A percentile compares a stretch with the other conserved stretches of the same genome.
These are phyloP conservation scores for Aspergillus ellipticus DNA, from an alignment of 495 filamentous ascomycete species.

Conservation along the genomic window DNA sequence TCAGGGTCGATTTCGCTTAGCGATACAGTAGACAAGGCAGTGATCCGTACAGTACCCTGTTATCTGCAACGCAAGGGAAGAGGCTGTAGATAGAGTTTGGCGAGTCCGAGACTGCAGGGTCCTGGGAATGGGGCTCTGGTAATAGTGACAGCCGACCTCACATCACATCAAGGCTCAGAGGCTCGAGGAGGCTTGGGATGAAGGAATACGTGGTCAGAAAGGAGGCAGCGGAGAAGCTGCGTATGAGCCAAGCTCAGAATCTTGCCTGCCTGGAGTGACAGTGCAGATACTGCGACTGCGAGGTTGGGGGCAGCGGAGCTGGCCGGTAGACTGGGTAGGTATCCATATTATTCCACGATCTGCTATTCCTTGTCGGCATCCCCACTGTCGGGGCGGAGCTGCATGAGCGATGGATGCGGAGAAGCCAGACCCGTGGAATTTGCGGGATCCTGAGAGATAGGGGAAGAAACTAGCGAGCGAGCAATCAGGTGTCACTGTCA, in stretches of 20 bases:
- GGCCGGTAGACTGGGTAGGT: background rate
- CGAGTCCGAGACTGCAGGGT: background rate
- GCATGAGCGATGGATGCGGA: background rate
- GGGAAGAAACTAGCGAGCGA: background rate
- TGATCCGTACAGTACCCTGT: too few relatives aligned
- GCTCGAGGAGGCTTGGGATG: background rate
- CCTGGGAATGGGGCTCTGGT: background rate
- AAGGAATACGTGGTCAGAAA: background rate
- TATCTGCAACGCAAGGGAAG: background rate
- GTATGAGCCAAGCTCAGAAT: background rate
- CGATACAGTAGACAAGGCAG: too few relatives aligned
- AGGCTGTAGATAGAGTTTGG: background rate
- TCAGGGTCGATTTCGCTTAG: too few relatives aligned
- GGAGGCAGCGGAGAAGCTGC: background rate
- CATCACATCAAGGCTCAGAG: too few relatives aligned
- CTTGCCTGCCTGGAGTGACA: conserved; percentile 4
- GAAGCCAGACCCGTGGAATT: background rate
- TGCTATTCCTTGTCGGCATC: background rate
- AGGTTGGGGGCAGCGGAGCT: background rate
- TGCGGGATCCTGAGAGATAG: background rate
- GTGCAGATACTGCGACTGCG: too few relatives aligned
- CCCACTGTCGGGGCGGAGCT: background rate
- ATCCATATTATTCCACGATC: background rate
- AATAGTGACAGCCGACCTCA: background rate
- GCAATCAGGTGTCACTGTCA: background rate